phyloP scores from a whole-genome alignment of 176 grass and related monocot species.

The Pontederia paniculata region DNA sequence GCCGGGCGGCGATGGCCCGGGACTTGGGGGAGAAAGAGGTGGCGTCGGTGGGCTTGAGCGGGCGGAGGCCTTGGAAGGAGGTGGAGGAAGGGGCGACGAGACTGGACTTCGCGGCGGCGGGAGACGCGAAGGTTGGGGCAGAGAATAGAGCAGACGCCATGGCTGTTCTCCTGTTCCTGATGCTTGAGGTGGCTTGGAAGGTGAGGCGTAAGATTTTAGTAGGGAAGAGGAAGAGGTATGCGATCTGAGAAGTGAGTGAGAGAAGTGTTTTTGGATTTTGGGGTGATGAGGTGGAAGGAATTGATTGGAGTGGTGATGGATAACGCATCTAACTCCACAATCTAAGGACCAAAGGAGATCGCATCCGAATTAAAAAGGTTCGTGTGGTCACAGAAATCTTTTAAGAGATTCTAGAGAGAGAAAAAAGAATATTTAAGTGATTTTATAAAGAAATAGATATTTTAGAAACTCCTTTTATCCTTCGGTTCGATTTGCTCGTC shows the following conservation, averaged over 20 bases:
- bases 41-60: constrained; percentile 6
- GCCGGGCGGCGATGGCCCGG: background rate
- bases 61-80: constrained; percentile 37
- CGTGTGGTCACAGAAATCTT: too few relatives aligned
- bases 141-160: constrained; percentile 17
- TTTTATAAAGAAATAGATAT: too few relatives aligned
- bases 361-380: too few relatives aligned
- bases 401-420: too few relatives aligned
- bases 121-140: background rate
- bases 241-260: too few relatives aligned
- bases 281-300: constrained; percentile 25
- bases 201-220: constrained; percentile 20
- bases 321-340: constrained; percentile 27
- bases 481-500: too few relatives aligned
- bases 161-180: background rate
- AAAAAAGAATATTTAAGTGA: too few relatives aligned
- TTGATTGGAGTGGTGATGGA: constrained; percentile 42
- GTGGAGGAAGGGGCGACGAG: constrained; percentile 12
- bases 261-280: background rate
- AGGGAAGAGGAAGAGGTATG: background rate
- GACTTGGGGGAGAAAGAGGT: constrained; percentile 15
- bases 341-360: too few relatives aligned
- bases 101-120: constrained; percentile 30
- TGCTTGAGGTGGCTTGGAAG: background rate
- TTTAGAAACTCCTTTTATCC: too few relatives aligned